Percentiles rank a stretch among this genome's conserved stretches.
These are phyloP conservation scores for Priceomyces melissophilus DNA, from an alignment of 805 yeast genomes.

Conservation along the genomic window DNA sequence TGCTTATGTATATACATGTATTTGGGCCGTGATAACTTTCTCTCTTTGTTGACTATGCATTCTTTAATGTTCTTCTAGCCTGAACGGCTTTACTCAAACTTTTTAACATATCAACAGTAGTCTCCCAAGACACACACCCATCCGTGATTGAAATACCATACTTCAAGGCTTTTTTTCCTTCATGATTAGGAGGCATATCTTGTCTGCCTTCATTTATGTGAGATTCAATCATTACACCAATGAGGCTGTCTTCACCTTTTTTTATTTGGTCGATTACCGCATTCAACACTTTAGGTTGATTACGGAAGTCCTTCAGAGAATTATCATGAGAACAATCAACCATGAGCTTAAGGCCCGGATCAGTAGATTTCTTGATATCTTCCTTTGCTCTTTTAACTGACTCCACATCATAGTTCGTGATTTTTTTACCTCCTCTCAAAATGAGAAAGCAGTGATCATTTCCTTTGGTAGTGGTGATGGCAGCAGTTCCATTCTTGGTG, in stretches of 20 bases:
- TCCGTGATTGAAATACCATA: conserved; percentile 98
- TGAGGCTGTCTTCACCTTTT: conserved; percentile 72
- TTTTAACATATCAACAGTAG: conserved; percentile 76
- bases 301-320: conserved; percentile 88
- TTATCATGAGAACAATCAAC: conserved; percentile 98
- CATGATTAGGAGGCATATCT: conserved; percentile 56
- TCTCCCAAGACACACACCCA: conserved; percentile 91
- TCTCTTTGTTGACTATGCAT: neutral
- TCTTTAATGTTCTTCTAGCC: conserved; percentile 57
- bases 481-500: conserved; percentile 95
- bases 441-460: conserved; percentile 92
- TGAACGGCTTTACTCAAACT: conserved; percentile 81
- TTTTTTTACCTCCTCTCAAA: conserved; percentile 91
- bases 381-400: conserved; percentile 74
- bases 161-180: conserved; percentile 57
- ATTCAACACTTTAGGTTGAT: conserved; percentile 90
- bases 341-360: conserved; percentile 65
- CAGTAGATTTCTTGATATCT: conserved; percentile 47
- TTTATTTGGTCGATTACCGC: conserved; percentile 80
- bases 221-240: conserved; percentile 96
- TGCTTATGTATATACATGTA: conserved; percentile 2
- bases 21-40: too few relatives aligned
- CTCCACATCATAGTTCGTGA: conserved; percentile 85
- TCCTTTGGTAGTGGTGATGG: conserved; percentile 94
- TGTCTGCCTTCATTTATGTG: conserved; percentile 91